Evolutionary conservation across 192 early-diverging fungal genomes (phyloP).

Genomic region (Coemansia sp.): DNA sequence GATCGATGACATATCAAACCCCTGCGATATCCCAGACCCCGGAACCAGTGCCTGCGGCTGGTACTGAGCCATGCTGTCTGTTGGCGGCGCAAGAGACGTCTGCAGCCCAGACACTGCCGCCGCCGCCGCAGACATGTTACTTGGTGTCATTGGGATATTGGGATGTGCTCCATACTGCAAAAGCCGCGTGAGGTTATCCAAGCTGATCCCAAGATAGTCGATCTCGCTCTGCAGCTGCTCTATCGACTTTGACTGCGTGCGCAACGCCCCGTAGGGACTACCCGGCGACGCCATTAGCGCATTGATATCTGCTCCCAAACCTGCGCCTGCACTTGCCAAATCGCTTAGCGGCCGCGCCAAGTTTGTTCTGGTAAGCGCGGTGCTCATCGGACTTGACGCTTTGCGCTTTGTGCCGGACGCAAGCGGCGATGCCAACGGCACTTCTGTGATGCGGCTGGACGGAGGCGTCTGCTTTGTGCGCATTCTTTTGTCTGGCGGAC

Average conservation of each 20-base stretch:
- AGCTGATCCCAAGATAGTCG: constrained; percentile 18
- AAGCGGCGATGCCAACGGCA: constrained; percentile 15
- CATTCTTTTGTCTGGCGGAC: constrained; percentile 32
- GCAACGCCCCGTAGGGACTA: constrained; percentile 9
- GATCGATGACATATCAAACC: constrained; percentile 6
- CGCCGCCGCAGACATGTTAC: neutral
- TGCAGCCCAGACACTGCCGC: neutral
- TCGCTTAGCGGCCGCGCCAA: constrained; percentile 9
- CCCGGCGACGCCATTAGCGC: constrained; percentile 16
- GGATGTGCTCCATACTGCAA: constrained; percentile 13
- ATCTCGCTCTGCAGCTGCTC: constrained; percentile 37
- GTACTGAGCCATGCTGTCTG: neutral
- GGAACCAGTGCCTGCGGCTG: neutral
- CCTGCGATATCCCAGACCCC: neutral
- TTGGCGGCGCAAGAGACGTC: neutral
- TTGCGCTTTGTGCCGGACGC: constrained; percentile 19
- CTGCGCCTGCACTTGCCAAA: neutral
- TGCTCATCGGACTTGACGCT: constrained; percentile 17
- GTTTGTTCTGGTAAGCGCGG: constrained; percentile 30
- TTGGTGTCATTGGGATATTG: neutral
- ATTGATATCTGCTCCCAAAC: neutral
- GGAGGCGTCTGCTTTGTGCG: constrained; percentile 5
- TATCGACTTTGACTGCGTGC: constrained; percentile 29
- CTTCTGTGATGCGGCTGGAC: constrained; percentile 13
- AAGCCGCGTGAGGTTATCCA: constrained; percentile 31